Percentiles rank a stretch among this genome's conserved stretches.
Conservation (phyloP, 1,139 yeast genomes). For the Saccharomycopsis phalli region DNA sequence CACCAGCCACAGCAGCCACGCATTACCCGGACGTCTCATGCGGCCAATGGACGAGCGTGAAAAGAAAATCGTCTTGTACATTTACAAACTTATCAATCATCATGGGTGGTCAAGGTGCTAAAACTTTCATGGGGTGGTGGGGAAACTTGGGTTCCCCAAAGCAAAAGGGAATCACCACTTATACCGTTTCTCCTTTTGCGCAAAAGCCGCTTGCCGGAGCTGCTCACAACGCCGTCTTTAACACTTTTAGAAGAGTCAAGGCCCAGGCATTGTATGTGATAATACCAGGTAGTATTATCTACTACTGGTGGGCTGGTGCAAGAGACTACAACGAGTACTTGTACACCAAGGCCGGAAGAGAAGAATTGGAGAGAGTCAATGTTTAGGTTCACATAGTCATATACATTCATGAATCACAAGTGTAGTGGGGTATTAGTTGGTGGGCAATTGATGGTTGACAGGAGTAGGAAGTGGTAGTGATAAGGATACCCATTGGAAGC, state of each 20-base stretch:
- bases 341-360: slow-evolving; percentile 97
- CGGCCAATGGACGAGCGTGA: neutral
- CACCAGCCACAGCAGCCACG: no score
- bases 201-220: slow-evolving; percentile 88
- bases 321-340: slow-evolving; percentile 89
- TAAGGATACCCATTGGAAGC: no score
- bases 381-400: slow-evolving; percentile 32
- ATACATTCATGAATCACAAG: no score
- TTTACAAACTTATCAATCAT: slow-evolving; percentile 20
- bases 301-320: slow-evolving; percentile 82
- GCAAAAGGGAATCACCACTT: slow-evolving; percentile 79
- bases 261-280: slow-evolving; percentile 73
- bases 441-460: no score
- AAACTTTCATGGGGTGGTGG: slow-evolving; percentile 97
- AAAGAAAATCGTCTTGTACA: neutral
- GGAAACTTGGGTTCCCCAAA: slow-evolving; percentile 75
- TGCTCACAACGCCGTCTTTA: slow-evolving; percentile 79
- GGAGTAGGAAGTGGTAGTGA: no score
- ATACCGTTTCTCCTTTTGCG: slow-evolving; percentile 89
- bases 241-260: slow-evolving; percentile 90
- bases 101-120: slow-evolving; percentile 69
- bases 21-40: neutral
- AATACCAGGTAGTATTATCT: slow-evolving; percentile 71
- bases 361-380: slow-evolving; percentile 76
- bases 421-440: no score